Evolutionary conservation across 2,329 filamentous ascomycete genomes (phyloP), one percentile per base, ranked within the genome.

Genomic region (Helminthosporium solani): DNA sequence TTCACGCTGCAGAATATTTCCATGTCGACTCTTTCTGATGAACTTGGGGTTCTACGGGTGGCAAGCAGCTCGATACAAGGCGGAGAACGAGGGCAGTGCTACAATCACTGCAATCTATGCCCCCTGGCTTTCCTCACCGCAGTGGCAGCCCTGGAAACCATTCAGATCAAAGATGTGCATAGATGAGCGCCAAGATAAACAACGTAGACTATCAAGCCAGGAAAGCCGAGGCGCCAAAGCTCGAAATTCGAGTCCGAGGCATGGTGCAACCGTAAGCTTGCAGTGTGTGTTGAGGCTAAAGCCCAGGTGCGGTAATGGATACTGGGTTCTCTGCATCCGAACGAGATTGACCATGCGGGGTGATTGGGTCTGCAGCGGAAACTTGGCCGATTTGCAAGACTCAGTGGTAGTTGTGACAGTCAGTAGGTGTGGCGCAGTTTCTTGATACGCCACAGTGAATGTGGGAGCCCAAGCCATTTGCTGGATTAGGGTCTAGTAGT

Each of bases 71-170:
- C 19, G 34, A 38, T 20, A 6, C 16, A 11, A 4, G 33, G 15
- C 9, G 19, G 25, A 30, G 19, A 12, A 31, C 15, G 6, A 33
- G 19, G 3, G 33, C 14, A 37, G 33, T 30, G 39, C 23, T 25
- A 5, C 9, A 5, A 16, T 30, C 42, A 20, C 15, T 6, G 33
- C 34, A 38, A 37, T 30, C 27, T 31, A 23, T 31, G 18, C 16
- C n/a, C 5, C 25, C 16, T 9, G 18, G 18, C 12, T 23, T 2
- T 41, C 8, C 18, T 48, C 35, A 44, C 46, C 46, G 40, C 40
- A 44, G 9, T 20, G 30, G 16, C 15, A 36, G 40, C 36, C 40
- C 38, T 9, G 9, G 6, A 25, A 25, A n/a, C n/a, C 9, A 6
- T 25, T 25, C 23, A 25, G 23, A 25, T 9, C 5, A 25, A 6